Evolutionary conservation across 2,329 filamentous ascomycete genomes (phyloP).

Genomic region (Aspergillus amoenus): DNA sequence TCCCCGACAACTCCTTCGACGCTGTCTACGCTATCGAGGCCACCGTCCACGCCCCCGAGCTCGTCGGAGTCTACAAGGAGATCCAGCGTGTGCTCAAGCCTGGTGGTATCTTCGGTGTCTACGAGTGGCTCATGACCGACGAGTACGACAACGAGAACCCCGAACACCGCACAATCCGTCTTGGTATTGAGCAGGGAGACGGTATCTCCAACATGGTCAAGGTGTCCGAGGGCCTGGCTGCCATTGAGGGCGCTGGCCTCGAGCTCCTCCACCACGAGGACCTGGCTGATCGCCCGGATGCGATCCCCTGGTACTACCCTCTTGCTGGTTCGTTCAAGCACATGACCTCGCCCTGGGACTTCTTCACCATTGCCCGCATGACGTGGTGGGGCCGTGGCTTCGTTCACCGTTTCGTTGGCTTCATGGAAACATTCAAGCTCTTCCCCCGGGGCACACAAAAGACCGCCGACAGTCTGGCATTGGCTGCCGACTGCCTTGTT

Average conservation of each 20-base stretch:
- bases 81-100: conserved; percentile 96
- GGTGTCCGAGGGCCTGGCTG: conserved; percentile 74
- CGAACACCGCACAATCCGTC: conserved; percentile 82
- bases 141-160: conserved; percentile 87
- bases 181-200: conserved; percentile 92
- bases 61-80: conserved; percentile 89
- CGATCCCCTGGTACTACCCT: conserved; percentile 91
- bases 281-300: conserved; percentile 72
- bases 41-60: conserved; percentile 86
- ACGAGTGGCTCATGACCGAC: conserved; percentile 99
- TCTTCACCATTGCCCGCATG: conserved; percentile 84
- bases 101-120: conserved; percentile 91
- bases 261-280: conserved; percentile 82
- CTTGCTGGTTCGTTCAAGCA: conserved; percentile 82
- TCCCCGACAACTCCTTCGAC: conserved; percentile 88
- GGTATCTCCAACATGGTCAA: conserved; percentile 98
- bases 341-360: conserved; percentile 74
- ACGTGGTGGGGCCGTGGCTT: conserved; percentile 76
- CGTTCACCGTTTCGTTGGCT: conserved; percentile 73
- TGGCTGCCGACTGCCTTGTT: conserved; percentile 80
- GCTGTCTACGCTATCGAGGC: conserved; percentile 97
- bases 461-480: conserved; percentile 85
- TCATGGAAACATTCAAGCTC: conserved; percentile 71
- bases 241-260: conserved; percentile 87
- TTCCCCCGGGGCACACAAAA: conserved; percentile 85